These are phyloP conservation scores for Entrophospora sp. DNA, from an alignment of 192 early-diverging fungal genomes.

Conservation along the genomic window DNA sequence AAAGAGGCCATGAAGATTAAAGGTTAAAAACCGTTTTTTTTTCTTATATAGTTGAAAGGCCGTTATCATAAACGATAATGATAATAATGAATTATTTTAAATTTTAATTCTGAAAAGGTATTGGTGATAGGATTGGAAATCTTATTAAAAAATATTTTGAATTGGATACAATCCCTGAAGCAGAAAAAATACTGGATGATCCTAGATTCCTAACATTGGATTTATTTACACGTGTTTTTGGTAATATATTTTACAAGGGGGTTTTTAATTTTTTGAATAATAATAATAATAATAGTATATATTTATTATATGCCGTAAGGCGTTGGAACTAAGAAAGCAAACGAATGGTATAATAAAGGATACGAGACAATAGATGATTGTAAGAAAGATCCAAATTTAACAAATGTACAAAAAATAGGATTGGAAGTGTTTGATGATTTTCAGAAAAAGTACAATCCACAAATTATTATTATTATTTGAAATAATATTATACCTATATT, in stretches of 20 bases:
- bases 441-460: constrained; percentile 15
- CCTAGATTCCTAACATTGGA: constrained; percentile 16
- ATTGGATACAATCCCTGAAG: constrained; percentile 23
- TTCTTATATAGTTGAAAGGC: neutral
- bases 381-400: constrained; percentile 17
- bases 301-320: neutral
- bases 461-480: neutral
- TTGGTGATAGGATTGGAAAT: constrained; percentile 22
- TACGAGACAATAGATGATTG: constrained; percentile 24
- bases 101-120: constrained; percentile 12
- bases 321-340: constrained; percentile 16
- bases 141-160: constrained; percentile 17
- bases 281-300: neutral
- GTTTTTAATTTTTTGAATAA: neutral
- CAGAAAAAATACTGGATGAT: constrained; percentile 1
- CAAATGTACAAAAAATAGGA: constrained; percentile 9
- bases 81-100: neutral
- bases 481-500: neutral
- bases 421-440: constrained; percentile 24
- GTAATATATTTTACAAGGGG: neutral
- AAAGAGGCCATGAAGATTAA: constrained; percentile 25
- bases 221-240: constrained; percentile 20
- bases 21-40: neutral
- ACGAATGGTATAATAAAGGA: constrained; percentile 23
- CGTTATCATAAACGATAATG: too few relatives aligned